phyloP scores from a whole-genome alignment of 768 basidiomycete species.

The Arthromyces matolae region DNA sequence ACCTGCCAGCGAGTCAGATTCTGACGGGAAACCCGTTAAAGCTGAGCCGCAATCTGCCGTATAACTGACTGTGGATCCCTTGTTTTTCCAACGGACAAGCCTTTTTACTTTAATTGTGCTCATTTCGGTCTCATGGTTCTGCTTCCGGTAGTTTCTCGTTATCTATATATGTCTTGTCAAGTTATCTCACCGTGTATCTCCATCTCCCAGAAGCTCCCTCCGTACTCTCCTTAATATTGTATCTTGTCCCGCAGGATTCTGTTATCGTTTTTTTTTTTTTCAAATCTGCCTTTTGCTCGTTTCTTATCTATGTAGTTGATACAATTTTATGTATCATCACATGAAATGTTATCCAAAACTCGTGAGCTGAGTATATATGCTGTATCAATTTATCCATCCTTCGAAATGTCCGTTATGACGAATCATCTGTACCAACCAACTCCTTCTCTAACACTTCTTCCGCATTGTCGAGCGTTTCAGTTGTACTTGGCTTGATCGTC shows the following conservation, averaged over 20 bases:
- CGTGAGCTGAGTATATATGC: slow-evolving; percentile 11
- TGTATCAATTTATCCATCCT: slow-evolving; percentile 8
- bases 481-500: slow-evolving; percentile 31
- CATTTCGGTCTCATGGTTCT: slow-evolving; percentile 10
- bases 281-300: slow-evolving; percentile 18
- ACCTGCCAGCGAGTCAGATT: slow-evolving; percentile 56
- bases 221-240: slow-evolving; percentile 40
- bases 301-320: slow-evolving; percentile 12
- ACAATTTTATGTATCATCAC: slow-evolving; percentile 9
- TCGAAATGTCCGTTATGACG: slow-evolving; percentile 5
- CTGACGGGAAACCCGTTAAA: slow-evolving; percentile 64
- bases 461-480: slow-evolving; percentile 39
- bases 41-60: slow-evolving; percentile 47
- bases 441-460: slow-evolving; percentile 31
- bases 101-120: slow-evolving; percentile 10
- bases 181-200: slow-evolving; percentile 14
- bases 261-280: slow-evolving; percentile 36
- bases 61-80: slow-evolving; percentile 19
- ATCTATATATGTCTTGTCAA: slow-evolving; percentile 16
- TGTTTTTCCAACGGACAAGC: slow-evolving; percentile 17
- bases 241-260: slow-evolving; percentile 29
- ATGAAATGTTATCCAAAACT: slow-evolving; percentile 11
- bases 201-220: slow-evolving; percentile 19
- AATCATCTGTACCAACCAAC: slow-evolving; percentile 24
- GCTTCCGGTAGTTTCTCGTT: no score